Conservation (phyloP, 805 yeast species). For the Sungouiozyma ichnusensis region DNA sequence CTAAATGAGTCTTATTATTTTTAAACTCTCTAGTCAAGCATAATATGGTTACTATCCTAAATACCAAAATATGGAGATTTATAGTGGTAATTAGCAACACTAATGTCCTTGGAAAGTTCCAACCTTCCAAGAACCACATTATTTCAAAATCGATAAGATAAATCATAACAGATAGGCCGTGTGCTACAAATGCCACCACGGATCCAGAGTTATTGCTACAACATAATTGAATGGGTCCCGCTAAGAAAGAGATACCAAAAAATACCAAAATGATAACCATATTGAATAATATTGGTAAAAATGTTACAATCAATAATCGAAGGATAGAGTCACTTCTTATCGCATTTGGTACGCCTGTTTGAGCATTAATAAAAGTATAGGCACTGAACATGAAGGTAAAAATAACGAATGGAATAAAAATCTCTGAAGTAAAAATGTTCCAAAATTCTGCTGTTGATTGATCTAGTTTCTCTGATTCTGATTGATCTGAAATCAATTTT, state of each 20-base stretch:
- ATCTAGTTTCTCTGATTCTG: slow-evolving; percentile 57
- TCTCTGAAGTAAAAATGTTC: slow-evolving; percentile 71
- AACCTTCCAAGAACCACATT: slow-evolving; percentile 58
- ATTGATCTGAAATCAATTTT: slow-evolving; percentile 50
- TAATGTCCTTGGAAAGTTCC: slow-evolving; percentile 49
- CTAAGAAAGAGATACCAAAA: slow-evolving; percentile 35
- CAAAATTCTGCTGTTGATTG: slow-evolving; percentile 66
- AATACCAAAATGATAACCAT: slow-evolving; percentile 23
- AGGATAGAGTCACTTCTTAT: slow-evolving; percentile 46
- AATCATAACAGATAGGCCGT: slow-evolving; percentile 39
- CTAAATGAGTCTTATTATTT: slow-evolving; percentile 48
- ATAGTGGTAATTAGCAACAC: slow-evolving; percentile 49
- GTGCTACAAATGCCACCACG: slow-evolving; percentile 46
- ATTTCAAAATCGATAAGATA: slow-evolving; percentile 50
- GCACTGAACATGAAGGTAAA: slow-evolving; percentile 63
- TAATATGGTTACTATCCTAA: slow-evolving; percentile 39
- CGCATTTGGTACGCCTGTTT: slow-evolving; percentile 61
- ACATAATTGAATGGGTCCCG: slow-evolving; percentile 41
- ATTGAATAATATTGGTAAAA: slow-evolving; percentile 39
- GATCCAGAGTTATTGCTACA: slow-evolving; percentile 39
- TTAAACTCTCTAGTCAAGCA: slow-evolving; percentile 53
- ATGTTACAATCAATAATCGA: slow-evolving; percentile 45
- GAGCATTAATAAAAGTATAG: slow-evolving; percentile 73
- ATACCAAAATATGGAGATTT: slow-evolving; percentile 47
- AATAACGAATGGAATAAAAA: slow-evolving; percentile 59